phyloP scores from a whole-genome alignment of 176 grass and related monocot genomes.

The Themeda triandra region DNA sequence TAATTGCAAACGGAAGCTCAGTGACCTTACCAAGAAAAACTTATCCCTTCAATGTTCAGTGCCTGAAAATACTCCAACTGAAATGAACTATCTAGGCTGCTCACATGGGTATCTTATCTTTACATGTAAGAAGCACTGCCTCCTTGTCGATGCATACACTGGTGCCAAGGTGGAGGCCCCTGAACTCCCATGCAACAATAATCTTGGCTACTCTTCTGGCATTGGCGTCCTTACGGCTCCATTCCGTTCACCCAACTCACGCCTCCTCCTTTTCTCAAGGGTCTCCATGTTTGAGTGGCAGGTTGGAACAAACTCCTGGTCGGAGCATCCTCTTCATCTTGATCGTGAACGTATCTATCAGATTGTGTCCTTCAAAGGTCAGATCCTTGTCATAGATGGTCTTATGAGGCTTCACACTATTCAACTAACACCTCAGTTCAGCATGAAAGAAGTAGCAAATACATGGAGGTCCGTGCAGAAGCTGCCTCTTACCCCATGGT shows the following conservation, averaged over 20 bases:
- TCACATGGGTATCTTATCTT: background rate
- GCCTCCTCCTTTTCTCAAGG: background rate
- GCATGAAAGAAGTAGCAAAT: background rate
- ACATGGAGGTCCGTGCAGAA: background rate
- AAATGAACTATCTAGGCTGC: background rate
- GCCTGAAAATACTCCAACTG: background rate
- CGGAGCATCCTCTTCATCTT: too few species aligned
- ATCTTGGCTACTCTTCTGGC: background rate
- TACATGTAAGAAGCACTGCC: background rate
- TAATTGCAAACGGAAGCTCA: background rate
- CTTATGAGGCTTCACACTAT: too few species aligned
- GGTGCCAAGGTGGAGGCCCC: slow-evolving; percentile 24
- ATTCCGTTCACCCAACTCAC: slow-evolving; percentile 23
- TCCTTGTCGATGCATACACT: slow-evolving; percentile 33
- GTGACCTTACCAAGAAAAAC: background rate
- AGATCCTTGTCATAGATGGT: too few species aligned
- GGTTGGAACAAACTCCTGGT: too few species aligned
- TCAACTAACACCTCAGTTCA: too few species aligned
- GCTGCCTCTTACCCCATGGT: background rate
- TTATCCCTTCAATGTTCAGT: background rate
- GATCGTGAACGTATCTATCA: too few species aligned
- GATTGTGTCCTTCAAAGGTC: too few species aligned
- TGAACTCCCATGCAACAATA: background rate
- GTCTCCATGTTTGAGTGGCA: too few species aligned
- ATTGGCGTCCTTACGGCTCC: slow-evolving; percentile 33